phyloP scores from a whole-genome alignment of 805 yeast genomes.

The Myxozyma vanderwaltii region DNA sequence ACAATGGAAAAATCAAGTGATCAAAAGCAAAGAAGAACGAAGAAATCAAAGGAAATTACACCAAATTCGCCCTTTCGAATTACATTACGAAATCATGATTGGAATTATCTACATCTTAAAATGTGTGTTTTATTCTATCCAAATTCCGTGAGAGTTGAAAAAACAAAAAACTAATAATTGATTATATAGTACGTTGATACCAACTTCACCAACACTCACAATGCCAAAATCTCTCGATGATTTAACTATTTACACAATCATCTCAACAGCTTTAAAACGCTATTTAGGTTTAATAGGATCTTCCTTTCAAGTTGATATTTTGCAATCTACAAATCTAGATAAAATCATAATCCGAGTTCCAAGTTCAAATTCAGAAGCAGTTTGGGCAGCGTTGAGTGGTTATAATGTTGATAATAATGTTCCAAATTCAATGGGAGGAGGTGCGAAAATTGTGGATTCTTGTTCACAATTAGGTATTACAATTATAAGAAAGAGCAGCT shows the following conservation, averaged over 20 bases:
- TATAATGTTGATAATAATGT: slow-evolving; percentile 6
- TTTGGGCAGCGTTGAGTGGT: slow-evolving; percentile 25
- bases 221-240: slow-evolving; percentile 9
- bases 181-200: background rate
- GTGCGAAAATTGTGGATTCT: slow-evolving; percentile 3
- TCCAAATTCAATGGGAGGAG: slow-evolving; percentile 2
- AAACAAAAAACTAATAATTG: background rate
- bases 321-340: slow-evolving; percentile 2
- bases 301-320: slow-evolving; percentile 18
- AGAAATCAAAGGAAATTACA: background rate
- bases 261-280: slow-evolving; percentile 15
- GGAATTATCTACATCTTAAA: slow-evolving; percentile 14
- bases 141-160: background rate
- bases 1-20: background rate
- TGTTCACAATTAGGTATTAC: slow-evolving; percentile 10
- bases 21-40: background rate
- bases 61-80: background rate
- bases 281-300: slow-evolving; percentile 23
- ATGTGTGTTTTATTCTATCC: background rate
- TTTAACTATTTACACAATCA: slow-evolving; percentile 17
- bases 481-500: slow-evolving; percentile 7
- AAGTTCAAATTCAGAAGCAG: background rate
- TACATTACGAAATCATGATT: slow-evolving; percentile 12
- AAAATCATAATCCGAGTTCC: slow-evolving; percentile 21
- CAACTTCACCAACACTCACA: background rate